These are phyloP conservation scores for Cotoneaster glaucophyllus DNA, from an alignment of 306 rosid genomes.

Conservation along the genomic window DNA sequence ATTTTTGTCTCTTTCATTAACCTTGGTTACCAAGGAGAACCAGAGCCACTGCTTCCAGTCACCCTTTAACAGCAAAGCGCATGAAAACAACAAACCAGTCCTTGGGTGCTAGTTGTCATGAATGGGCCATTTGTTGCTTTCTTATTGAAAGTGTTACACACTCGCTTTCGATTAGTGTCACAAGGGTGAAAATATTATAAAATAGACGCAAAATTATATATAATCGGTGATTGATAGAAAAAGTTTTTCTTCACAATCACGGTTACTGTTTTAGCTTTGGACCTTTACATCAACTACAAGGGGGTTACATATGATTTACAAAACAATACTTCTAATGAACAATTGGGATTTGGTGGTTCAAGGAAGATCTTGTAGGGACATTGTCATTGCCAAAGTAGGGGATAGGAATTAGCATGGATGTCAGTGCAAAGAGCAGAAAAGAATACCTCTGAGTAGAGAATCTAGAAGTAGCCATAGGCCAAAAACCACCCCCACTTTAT, in stretches of 20 bases:
- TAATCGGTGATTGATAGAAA: background rate
- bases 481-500: background rate
- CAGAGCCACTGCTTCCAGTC: background rate
- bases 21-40: background rate
- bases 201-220: background rate
- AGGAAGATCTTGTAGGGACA: conserved; percentile 30
- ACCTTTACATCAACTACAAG: background rate
- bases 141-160: background rate
- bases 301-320: background rate
- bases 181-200: too few relatives aligned
- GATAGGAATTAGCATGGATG: conserved; percentile 26
- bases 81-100: background rate
- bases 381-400: background rate
- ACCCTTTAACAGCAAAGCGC: background rate
- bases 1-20: conserved; percentile 10
- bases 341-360: conserved; percentile 8
- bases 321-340: background rate
- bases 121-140: background rate
- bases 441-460: background rate
- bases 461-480: background rate
- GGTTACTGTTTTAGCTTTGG: background rate
- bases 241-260: background rate
- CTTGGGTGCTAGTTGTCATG: conserved; percentile 5
- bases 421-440: conserved; percentile 30
- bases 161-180: background rate